phyloP scores from a whole-genome alignment of 192 early-diverging fungal genomes.

The Gaertneriomyces sp. region DNA sequence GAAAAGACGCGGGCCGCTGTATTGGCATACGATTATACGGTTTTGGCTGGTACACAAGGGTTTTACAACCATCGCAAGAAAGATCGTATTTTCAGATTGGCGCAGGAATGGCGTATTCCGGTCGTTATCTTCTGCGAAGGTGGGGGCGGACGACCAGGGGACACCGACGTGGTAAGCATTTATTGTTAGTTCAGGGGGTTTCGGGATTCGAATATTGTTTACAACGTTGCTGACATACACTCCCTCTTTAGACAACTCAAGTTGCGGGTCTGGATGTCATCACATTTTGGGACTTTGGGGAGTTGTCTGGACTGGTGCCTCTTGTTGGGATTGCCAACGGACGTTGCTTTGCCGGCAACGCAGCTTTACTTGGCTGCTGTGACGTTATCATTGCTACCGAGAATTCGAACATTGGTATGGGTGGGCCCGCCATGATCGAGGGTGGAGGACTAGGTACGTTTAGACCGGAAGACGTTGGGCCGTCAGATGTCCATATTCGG shows the following conservation, averaged over 20 bases:
- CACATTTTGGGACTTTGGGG: neutral
- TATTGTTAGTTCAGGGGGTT: too few relatives aligned
- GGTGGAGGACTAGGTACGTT: slow-evolving; percentile 26
- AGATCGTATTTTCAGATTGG: slow-evolving; percentile 23
- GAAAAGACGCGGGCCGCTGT: slow-evolving; percentile 7
- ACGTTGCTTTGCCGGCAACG: slow-evolving; percentile 27
- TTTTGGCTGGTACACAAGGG: slow-evolving; percentile 29
- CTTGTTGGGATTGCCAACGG: slow-evolving; percentile 20
- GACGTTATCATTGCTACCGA: slow-evolving; percentile 11
- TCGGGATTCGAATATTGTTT: too few relatives aligned
- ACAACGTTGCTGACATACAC: too few relatives aligned
- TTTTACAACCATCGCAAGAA: slow-evolving; percentile 27
- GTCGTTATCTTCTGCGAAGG: slow-evolving; percentile 30
- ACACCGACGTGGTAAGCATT: slow-evolving; percentile 5
- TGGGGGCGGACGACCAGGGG: slow-evolving; percentile 26
- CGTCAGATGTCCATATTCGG: slow-evolving; percentile 9
- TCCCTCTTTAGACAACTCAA: neutral
- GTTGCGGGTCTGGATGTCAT: slow-evolving; percentile 7
- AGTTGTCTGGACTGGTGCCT: slow-evolving; percentile 10
- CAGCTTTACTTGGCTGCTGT: slow-evolving; percentile 15
- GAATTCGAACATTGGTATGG: slow-evolving; percentile 19
- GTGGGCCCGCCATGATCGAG: slow-evolving; percentile 32
- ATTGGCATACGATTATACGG: slow-evolving; percentile 28
- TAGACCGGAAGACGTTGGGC: slow-evolving; percentile 27
- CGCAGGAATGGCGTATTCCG: slow-evolving; percentile 15